These are phyloP conservation scores for Anthostomella pinea DNA, from an alignment of 2,329 filamentous ascomycete genomes.

Conservation along the genomic window DNA sequence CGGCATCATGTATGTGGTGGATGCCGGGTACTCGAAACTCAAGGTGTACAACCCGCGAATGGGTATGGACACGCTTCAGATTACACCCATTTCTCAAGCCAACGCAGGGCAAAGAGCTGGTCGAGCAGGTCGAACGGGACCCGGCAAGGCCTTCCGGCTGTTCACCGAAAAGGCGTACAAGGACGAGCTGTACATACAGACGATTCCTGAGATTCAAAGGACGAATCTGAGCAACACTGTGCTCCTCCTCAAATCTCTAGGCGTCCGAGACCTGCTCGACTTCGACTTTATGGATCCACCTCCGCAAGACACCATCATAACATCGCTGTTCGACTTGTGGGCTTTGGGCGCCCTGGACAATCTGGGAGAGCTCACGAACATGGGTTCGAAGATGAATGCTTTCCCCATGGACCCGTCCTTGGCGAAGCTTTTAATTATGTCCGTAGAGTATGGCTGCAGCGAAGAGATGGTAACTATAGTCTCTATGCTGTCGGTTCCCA, in stretches of 20 bases:
- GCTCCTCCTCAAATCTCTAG: slow-evolving; percentile 87
- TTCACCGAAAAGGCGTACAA: slow-evolving; percentile 94
- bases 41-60: slow-evolving; percentile 99
- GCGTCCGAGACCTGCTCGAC: slow-evolving; percentile 89
- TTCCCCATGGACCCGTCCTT: slow-evolving; percentile 98
- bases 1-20: slow-evolving; percentile 98
- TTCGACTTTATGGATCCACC: slow-evolving; percentile 99
- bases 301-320: slow-evolving; percentile 95
- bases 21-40: slow-evolving; percentile 92
- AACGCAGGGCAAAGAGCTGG: slow-evolving; percentile 93
- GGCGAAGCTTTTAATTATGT: slow-evolving; percentile 90
- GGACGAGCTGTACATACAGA: slow-evolving; percentile 94
- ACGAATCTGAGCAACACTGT: slow-evolving; percentile 96
- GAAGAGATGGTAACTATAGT: slow-evolving; percentile 99
- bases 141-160: slow-evolving; percentile 90
- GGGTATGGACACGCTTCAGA: slow-evolving; percentile 98
- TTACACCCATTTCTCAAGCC: slow-evolving; percentile 95
- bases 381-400: slow-evolving; percentile 91
- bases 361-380: slow-evolving; percentile 81
- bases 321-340: slow-evolving; percentile 96
- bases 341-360: slow-evolving; percentile 92
- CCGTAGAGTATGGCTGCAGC: slow-evolving; percentile 84
- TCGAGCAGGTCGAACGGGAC: slow-evolving; percentile 88
- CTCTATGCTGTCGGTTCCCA: slow-evolving; percentile 94
- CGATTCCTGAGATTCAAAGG: slow-evolving; percentile 95